A percentile compares a stretch with the other conserved stretches of the same genome.
Evolutionary conservation across 495 filamentous ascomycete species (phyloP).

Genomic region (Jackrogersella minutella): DNA sequence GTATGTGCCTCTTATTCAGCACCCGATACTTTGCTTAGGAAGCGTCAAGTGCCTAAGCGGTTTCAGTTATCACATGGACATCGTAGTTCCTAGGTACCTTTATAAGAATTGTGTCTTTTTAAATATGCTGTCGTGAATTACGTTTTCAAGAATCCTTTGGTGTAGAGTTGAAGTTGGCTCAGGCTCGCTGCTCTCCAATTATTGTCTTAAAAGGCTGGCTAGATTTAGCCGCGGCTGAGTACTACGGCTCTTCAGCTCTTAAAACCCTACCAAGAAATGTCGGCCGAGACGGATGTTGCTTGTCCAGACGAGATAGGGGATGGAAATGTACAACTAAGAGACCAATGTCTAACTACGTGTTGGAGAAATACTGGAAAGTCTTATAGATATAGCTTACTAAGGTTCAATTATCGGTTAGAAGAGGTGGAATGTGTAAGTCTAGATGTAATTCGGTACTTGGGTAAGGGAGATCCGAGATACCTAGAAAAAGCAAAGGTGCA

Average conservation of each 20-base stretch:
- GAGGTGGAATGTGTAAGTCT: too few species aligned
- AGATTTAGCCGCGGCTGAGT: constrained; percentile 24
- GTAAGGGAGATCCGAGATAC: background rate
- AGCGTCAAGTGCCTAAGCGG: background rate
- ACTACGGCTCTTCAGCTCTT: background rate
- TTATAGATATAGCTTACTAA: too few species aligned
- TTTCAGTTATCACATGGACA: background rate
- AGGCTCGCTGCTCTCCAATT: background rate
- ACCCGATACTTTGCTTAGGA: background rate
- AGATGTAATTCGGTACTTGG: background rate
- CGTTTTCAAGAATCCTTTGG: too few species aligned
- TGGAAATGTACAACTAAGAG: background rate
- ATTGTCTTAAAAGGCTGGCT: background rate
- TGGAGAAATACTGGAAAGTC: too few species aligned
- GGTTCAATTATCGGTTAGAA: background rate
- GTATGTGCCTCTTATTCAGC: background rate
- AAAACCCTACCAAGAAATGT: constrained; percentile 3
- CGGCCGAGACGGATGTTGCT: background rate
- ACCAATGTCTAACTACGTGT: background rate
- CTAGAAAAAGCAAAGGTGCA: background rate
- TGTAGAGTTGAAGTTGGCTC: background rate
- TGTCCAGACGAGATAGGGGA: too few species aligned
- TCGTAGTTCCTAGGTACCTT: too few species aligned
- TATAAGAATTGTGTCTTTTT: too few species aligned
- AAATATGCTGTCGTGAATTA: background rate